Evolutionary conservation across 805 yeast genomes (phyloP).

Genomic region (Zygosaccharomyces bisporus): DNA sequence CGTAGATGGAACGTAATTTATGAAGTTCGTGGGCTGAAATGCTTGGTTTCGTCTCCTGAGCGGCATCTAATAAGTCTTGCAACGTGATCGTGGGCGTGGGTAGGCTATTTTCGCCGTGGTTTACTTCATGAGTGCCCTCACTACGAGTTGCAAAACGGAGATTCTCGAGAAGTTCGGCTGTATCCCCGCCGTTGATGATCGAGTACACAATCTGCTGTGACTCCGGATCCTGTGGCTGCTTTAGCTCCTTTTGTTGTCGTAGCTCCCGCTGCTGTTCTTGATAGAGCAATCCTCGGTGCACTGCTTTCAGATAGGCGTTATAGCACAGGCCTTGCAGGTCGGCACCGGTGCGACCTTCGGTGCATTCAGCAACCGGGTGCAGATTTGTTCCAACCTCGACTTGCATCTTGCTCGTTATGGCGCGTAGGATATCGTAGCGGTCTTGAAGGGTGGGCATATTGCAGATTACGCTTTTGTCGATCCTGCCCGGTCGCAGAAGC

Average conservation of each 20-base stretch:
- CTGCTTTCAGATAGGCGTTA: constrained; percentile 86
- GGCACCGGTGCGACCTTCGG: constrained; percentile 89
- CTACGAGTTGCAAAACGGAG: neutral
- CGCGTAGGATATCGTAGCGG: constrained; percentile 61
- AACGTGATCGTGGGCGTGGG: constrained; percentile 44
- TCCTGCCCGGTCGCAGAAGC: constrained; percentile 88
- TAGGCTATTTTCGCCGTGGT: constrained; percentile 11
- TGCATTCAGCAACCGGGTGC: constrained; percentile 48
- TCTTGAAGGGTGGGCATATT: constrained; percentile 75
- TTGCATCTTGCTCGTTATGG: constrained; percentile 42
- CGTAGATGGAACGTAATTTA: constrained; percentile 62
- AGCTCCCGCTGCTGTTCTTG: constrained; percentile 17
- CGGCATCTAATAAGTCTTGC: constrained; percentile 56
- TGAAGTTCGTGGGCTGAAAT: constrained; percentile 68
- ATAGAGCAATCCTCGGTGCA: constrained; percentile 59
- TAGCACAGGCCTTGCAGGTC: constrained; percentile 90
- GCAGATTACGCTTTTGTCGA: constrained; percentile 88
- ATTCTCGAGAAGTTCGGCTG: neutral
- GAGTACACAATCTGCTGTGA: neutral
- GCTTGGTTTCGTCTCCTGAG: constrained; percentile 81
- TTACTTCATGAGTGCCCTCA: neutral
- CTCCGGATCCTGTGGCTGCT: neutral
- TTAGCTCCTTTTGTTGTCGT: neutral
- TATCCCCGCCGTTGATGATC: constrained; percentile 3
- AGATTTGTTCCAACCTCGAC: constrained; percentile 50